Percentiles rank a stretch among this genome's conserved stretches.
phyloP scores from a whole-genome alignment of 768 basidiomycete genomes.

The Amanita pallidorosea region DNA sequence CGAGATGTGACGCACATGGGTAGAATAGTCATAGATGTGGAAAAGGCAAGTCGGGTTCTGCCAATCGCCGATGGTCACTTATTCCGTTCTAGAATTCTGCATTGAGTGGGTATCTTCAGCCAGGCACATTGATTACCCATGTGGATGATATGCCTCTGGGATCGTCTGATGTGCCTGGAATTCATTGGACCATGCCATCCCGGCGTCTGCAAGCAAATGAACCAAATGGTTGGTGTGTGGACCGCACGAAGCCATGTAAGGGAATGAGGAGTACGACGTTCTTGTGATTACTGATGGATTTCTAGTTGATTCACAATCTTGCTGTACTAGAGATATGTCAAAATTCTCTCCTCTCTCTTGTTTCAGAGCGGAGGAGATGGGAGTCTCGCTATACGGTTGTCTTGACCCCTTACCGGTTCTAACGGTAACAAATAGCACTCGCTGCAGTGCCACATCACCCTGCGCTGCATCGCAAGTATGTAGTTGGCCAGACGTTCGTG shows the following conservation, averaged over 20 bases:
- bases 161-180: conserved; percentile 12
- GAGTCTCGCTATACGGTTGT: conserved; percentile 27
- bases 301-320: conserved; percentile 14
- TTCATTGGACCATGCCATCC: conserved; percentile 41
- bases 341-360: conserved; percentile 26
- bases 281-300: neutral
- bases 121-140: conserved; percentile 49
- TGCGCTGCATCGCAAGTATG: conserved; percentile 35
- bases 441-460: conserved; percentile 29
- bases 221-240: conserved; percentile 54
- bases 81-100: conserved; percentile 41
- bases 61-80: neutral
- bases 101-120: conserved; percentile 40
- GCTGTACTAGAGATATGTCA: conserved; percentile 13
- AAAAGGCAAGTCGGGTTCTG: conserved; percentile 30
- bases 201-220: conserved; percentile 8
- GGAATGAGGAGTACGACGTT: neutral
- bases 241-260: conserved; percentile 14
- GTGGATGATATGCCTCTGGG: conserved; percentile 53
- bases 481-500: conserved; percentile 35
- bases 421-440: conserved; percentile 17
- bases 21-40: conserved; percentile 42
- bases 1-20: conserved; percentile 41
- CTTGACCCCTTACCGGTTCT: conserved; percentile 49
- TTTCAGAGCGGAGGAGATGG: conserved; percentile 26